Conservation (phyloP, 192 early-diverging fungal species). For the Cetraspora pellucida region DNA sequence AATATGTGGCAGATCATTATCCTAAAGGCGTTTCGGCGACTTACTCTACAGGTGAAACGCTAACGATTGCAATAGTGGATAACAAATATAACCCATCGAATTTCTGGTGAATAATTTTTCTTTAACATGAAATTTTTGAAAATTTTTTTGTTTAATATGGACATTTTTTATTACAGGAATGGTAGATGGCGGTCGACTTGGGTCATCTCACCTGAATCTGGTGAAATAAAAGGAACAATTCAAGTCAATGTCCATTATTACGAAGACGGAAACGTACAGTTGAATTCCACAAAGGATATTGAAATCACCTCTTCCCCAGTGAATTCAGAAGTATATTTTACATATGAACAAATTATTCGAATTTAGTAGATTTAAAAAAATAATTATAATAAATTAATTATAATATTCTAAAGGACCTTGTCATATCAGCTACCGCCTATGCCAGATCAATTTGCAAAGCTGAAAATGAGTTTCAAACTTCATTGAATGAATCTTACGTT, state of each 20-base stretch:
- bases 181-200: constrained; percentile 91
- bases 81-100: constrained; percentile 93
- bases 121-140: not conserved
- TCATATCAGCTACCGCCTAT: constrained; percentile 52
- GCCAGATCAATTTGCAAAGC: constrained; percentile 66
- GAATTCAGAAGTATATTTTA: constrained; percentile 24
- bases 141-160: not conserved
- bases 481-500: constrained; percentile 79
- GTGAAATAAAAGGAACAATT: constrained; percentile 68
- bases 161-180: constrained; percentile 60
- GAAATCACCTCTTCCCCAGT: constrained; percentile 36
- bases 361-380: not conserved
- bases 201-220: constrained; percentile 61
- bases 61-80: constrained; percentile 73
- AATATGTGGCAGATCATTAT: constrained; percentile 80
- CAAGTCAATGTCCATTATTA: constrained; percentile 95
- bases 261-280: constrained; percentile 99
- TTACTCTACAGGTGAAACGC: constrained; percentile 53
- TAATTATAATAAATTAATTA: not conserved
- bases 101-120: constrained; percentile 72
- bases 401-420: constrained; percentile 32
- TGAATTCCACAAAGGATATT: constrained; percentile 78
- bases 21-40: constrained; percentile 74
- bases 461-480: constrained; percentile 83
- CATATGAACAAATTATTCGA: not conserved